Percentiles rank a stretch among this genome's conserved stretches.
Evolutionary conservation across 345 rosid genomes (phyloP).

Genomic region (Heritiera littoralis): DNA sequence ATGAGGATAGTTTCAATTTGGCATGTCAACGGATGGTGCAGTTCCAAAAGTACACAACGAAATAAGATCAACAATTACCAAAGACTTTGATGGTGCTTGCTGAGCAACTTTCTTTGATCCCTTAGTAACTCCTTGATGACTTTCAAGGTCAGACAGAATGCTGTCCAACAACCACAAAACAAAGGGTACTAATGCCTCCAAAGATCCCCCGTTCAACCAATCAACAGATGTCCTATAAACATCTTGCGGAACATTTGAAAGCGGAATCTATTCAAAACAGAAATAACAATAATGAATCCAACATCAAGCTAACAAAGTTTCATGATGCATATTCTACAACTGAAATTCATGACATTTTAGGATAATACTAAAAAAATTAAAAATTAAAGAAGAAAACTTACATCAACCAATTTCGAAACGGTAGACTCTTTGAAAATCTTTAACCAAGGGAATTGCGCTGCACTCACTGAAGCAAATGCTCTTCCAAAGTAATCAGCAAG

Average conservation of each 20-base stretch:
- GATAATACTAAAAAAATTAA: background rate
- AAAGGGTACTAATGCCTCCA: conserved; percentile 58
- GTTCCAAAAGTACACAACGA: background rate
- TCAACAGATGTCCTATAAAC: conserved; percentile 60
- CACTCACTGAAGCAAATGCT: conserved; percentile 54
- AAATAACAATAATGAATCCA: conserved; percentile 20
- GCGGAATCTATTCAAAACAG: conserved; percentile 48
- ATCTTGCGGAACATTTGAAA: conserved; percentile 56
- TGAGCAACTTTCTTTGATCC: conserved; percentile 56
- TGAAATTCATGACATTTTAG: background rate
- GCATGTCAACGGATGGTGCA: too few relatives aligned
- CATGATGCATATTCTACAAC: background rate
- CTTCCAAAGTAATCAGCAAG: conserved; percentile 78
- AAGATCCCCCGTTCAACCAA: conserved; percentile 53
- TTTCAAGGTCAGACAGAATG: conserved; percentile 47
- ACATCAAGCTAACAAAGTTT: conserved; percentile 29
- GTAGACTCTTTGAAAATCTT: conserved; percentile 64
- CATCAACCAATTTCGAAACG: conserved; percentile 57
- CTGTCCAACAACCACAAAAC: conserved; percentile 56
- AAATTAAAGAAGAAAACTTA: conserved; percentile 33
- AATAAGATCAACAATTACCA: conserved; percentile 34
- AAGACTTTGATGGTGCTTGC: conserved; percentile 54
- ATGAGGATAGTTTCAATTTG: too few relatives aligned
- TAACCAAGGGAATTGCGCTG: conserved; percentile 77
- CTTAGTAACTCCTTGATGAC: conserved; percentile 44